These are phyloP conservation scores for Musa balbisiana DNA, from an alignment of 202 grass and related monocot species.

Conservation along the genomic window DNA sequence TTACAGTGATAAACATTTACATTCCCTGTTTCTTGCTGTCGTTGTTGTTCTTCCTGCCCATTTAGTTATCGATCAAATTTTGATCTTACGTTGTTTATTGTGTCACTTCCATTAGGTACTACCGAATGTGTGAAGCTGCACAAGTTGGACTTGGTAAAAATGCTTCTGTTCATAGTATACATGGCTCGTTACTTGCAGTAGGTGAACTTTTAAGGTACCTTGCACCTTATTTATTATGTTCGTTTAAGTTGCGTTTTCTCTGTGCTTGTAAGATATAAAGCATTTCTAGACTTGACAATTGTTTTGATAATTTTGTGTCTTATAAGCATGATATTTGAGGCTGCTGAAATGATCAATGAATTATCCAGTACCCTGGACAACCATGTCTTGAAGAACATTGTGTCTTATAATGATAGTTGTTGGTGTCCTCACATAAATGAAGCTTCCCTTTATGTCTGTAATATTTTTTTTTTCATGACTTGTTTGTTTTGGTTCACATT, in stretches of 20 bases:
- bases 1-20: no score
- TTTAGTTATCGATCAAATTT: background rate
- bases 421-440: background rate
- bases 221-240: background rate
- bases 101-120: constrained; percentile 1
- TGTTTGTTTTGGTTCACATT: no score
- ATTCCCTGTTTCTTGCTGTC: background rate
- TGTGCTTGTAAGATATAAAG: background rate
- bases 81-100: background rate
- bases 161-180: constrained; percentile 98
- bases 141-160: constrained; percentile 91
- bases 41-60: background rate
- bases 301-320: background rate
- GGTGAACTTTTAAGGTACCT: constrained; percentile 86
- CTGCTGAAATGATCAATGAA: background rate
- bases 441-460: background rate
- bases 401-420: background rate
- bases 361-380: background rate
- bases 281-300: background rate
- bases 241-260: background rate
- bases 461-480: no score
- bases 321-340: background rate
- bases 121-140: constrained; percentile 98
- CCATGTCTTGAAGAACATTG: background rate
- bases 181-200: constrained; percentile 91